A percentile compares a stretch with the other conserved stretches of the same genome.
Evolutionary conservation across 1,284 basidiomycete species (phyloP).

Genomic region (Tilletia setariae): DNA sequence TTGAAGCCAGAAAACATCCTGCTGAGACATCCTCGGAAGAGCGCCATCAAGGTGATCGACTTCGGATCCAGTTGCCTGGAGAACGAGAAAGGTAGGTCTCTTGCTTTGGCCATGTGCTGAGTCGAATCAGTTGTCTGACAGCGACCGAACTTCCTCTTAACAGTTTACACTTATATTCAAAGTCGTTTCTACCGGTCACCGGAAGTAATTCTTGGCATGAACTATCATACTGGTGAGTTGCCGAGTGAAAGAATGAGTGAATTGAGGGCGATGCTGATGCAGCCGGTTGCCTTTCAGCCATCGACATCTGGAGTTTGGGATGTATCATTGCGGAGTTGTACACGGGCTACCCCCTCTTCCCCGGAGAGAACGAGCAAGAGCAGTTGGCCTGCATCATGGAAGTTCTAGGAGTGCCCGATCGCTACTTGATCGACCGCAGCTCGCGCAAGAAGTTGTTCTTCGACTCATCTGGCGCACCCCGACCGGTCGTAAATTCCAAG

Average conservation of each 20-base stretch:
- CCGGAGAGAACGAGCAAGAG: constrained; percentile 94
- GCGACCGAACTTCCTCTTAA: not conserved
- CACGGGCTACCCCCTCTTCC: constrained; percentile 99
- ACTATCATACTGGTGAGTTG: constrained; percentile 39
- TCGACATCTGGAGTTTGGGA: constrained; percentile 96
- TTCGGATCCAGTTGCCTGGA: constrained; percentile 98
- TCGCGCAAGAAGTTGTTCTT: constrained; percentile 94
- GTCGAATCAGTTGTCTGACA: no score
- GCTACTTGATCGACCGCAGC: constrained; percentile 88
- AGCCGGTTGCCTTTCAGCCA: constrained; percentile 67
- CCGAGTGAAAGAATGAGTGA: constrained; percentile 59
- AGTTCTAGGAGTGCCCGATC: constrained; percentile 89
- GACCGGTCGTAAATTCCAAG: constrained; percentile 93
- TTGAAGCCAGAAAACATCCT: constrained; percentile 99
- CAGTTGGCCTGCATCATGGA: constrained; percentile 99
- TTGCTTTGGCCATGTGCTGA: constrained; percentile 24
- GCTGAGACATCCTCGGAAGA: constrained; percentile 88
- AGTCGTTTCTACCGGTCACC: constrained; percentile 96
- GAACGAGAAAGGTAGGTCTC: constrained; percentile 83
- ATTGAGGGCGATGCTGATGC: constrained; percentile 83
- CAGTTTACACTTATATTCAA: constrained; percentile 96
- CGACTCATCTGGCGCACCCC: constrained; percentile 85
- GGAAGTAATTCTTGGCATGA: constrained; percentile 59
- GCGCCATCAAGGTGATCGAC: constrained; percentile 96
- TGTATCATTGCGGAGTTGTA: constrained; percentile 96